Base-by-base conservation (phyloP, 345 rosid genomes). In the Rubroshorea leprosula region DNA sequence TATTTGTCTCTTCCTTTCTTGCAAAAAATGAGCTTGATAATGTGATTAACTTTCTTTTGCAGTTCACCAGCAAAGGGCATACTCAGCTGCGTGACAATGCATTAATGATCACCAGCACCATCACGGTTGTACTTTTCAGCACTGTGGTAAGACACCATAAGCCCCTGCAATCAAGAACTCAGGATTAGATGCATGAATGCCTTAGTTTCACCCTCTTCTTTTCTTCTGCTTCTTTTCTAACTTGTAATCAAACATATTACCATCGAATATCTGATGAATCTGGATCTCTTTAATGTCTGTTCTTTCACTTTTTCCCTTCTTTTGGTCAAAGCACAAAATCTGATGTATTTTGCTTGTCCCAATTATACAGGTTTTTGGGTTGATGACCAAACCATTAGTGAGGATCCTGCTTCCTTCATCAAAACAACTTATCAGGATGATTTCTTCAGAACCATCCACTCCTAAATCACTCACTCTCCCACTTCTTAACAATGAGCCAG, bases 71-170 rank as follows among this genome's bases (percentile, higher is more conserved):
- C 54, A 75, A 72, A 26, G 90, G 92, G 44, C 81, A 85, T 50
- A 80, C 89, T 15, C 73, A 78, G 62, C 17, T 78, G 53, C 81
- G 73, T 20, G 92, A 78, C 39, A 83, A 86, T 57, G 96, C 97
- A 26, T 73, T 89, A 57, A 83, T 93, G 96, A 87, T 93, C 74
- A 89, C 99, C 59, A 93, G 99, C 66, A 89, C 97, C 21, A 89
- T 93, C 54, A 87, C 97, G 0, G 86, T 89, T 24, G 99, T 93
- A 64, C 96, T 89, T 15, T 83, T 82, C 82, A 93, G 99, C 68
- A 87, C 97, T n/a, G 84, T 82, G 90, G 99, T 93, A 75, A 63
- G 85, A 46, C n/a, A n/a, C n/a, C n/a, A n/a, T n/a, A n/a, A n/a
- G n/a, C n/a, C n/a, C n/a, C n/a, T n/a, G n/a, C n/a, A n/a, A n/a